Conservation (phyloP, 257 asterid species). For the Osmanthus fragrans region DNA sequence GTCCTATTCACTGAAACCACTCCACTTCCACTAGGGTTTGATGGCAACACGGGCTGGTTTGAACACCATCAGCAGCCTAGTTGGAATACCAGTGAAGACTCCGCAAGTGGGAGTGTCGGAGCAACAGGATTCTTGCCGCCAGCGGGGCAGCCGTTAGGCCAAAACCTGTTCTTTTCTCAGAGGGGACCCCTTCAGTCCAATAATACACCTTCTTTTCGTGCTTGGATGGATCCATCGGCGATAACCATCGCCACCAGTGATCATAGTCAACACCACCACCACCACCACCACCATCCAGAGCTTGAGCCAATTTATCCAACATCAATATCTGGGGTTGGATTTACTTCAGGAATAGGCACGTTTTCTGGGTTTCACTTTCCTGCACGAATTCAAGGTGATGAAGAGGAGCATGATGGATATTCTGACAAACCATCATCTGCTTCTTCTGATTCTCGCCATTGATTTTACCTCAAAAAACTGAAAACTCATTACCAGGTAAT, state of each 20-base stretch:
- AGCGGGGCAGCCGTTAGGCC: conserved; percentile 43
- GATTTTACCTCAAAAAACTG: conserved; percentile 35
- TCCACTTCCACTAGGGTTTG: conserved; percentile 48
- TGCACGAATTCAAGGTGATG: conserved; percentile 95
- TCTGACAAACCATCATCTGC: conserved; percentile 96
- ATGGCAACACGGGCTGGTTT: conserved; percentile 52
- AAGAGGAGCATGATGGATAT: conserved; percentile 96
- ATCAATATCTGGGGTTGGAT: conserved; percentile 55
- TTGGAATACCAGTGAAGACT: conserved; percentile 62
- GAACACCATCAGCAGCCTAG: conserved; percentile 59
- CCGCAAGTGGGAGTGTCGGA: conserved; percentile 32
- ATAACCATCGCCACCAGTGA: conserved; percentile 49
- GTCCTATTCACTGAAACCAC: conserved; percentile 47
- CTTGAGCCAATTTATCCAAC: conserved; percentile 58
- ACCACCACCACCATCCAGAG: conserved; percentile 45
- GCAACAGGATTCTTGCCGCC: conserved; percentile 51
- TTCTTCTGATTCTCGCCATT: conserved; percentile 95
- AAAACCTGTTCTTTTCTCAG: conserved; percentile 71
- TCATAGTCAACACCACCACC: conserved; percentile 45
- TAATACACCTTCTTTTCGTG: conserved; percentile 95
- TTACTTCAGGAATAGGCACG: conserved; percentile 63
- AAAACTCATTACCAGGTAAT: conserved; percentile 29
- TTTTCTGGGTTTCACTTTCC: conserved; percentile 81
- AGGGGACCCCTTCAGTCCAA: conserved; percentile 99
- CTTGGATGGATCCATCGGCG: conserved; percentile 80